Evolutionary conservation across 371 early-diverging fungal species (phyloP), one percentile per base, ranked within the genome.

Genomic region (Mortierella sp.): DNA sequence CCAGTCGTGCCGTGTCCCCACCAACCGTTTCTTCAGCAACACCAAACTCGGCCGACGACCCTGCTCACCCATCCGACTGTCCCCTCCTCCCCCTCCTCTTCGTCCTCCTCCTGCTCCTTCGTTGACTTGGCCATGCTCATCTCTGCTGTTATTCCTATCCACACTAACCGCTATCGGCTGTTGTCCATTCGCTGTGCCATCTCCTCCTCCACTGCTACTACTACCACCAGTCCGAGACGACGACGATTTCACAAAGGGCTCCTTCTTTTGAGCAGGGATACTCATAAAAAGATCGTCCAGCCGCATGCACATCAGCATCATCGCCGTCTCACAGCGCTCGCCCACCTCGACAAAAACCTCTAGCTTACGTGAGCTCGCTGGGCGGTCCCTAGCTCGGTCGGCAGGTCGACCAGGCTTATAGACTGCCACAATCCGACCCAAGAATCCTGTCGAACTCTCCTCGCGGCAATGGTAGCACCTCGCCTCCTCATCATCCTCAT

Each of bases 301-400:
- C 19, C 80, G 73, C 24, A 48, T 43, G 16, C 80, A 80, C 80
- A 80, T 80, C 44, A 80, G 34, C 80, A 80, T 80, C 73, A 80
- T 66, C 44, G 68, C 80, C 1, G 80, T 80, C 70, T 80, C 80
- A 43, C 80, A 80, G 39, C 77, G 69, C 43, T 80, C 80, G 0
- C 80, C 80, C 29, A 80, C n/a, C 58, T 80, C 80, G 29, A 74
- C 26, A 66, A 45, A 80, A 41, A 80, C 70, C 64, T 80, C 80
- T 0, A 80, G 68, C 41, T 66, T 68, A 22, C 71, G 39, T 19
- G 76, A 76, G 0, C 65, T 58, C 4, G 80, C 80, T 1, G 76
- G 73, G n/a, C 76, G 73, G 37, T 80, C 80, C 14, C 73, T 11
- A 2, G 80, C 73, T 37, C 80, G 80, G 63, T 80, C 73, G 5